These are phyloP conservation scores for Nosema bombycis DNA, from an alignment of 371 early-diverging fungal species.

Conservation along the genomic window DNA sequence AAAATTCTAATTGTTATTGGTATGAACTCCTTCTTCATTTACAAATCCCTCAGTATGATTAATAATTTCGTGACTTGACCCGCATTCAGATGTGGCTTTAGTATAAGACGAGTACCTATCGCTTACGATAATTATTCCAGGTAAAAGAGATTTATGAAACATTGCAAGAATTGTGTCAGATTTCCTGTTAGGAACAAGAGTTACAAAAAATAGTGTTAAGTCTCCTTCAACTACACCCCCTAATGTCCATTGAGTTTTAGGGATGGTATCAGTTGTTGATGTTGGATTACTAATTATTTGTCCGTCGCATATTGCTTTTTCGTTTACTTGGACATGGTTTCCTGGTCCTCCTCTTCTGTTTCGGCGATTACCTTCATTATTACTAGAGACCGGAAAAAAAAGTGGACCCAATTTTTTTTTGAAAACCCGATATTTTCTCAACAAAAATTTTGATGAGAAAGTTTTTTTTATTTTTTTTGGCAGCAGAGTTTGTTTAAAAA, in stretches of 20 bases:
- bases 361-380: no score
- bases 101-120: slow-evolving; percentile 2
- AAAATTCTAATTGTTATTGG: neutral
- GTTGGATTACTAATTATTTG: slow-evolving; percentile 1
- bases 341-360: slow-evolving; percentile 8
- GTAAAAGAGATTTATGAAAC: neutral
- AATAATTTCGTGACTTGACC: neutral
- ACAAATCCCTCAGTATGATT: slow-evolving; percentile 4
- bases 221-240: slow-evolving; percentile 3
- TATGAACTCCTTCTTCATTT: neutral
- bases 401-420: no score
- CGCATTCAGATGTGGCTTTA: neutral
- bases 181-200: neutral
- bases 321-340: neutral
- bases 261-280: neutral
- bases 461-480: no score
- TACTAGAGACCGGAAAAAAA: no score
- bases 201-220: neutral
- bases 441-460: no score
- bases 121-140: neutral
- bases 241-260: neutral
- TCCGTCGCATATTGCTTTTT: slow-evolving; percentile 5
- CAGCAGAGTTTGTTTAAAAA: no score
- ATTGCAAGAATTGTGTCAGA: neutral
- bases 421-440: no score